Evolutionary conservation across 2,329 filamentous ascomycete genomes (phyloP).

Genomic region (Curvularia hawaiiensis): DNA sequence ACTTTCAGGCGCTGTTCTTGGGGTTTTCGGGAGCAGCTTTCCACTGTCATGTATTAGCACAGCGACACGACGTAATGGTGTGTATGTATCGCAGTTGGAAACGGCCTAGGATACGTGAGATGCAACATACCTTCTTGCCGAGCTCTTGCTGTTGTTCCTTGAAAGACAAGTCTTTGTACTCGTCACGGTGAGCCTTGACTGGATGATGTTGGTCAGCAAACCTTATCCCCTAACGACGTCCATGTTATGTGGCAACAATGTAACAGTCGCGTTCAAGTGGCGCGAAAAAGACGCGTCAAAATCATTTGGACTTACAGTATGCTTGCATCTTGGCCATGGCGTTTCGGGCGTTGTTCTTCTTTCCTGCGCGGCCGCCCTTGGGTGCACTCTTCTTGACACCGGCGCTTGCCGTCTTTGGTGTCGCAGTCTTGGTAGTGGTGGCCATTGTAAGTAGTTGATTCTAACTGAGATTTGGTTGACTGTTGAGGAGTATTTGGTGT

Average conservation of each 20-base stretch:
- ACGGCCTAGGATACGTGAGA: not conserved
- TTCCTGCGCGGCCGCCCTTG: constrained; percentile 19
- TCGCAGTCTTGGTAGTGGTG: constrained; percentile 31
- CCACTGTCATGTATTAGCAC: constrained; percentile 34
- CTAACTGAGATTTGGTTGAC: not conserved
- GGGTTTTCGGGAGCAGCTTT: constrained; percentile 45
- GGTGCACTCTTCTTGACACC: constrained; percentile 40
- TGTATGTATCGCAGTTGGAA: not conserved
- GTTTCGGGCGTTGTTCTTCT: constrained; percentile 33
- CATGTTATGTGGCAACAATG: not conserved
- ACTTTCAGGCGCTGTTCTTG: constrained; percentile 35
- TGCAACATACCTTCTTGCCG: constrained; percentile 38
- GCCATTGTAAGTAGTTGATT: constrained; percentile 28
- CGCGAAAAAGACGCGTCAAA: constrained; percentile 25
- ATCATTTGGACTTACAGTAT: constrained; percentile 37
- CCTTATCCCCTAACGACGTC: not conserved
- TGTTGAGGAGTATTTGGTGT: not conserved
- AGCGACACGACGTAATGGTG: not conserved
- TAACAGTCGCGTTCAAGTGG: constrained; percentile 22
- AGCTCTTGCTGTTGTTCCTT: constrained; percentile 46
- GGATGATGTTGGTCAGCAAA: constrained; percentile 20
- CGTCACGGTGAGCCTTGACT: constrained; percentile 45
- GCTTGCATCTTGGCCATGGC: constrained; percentile 46
- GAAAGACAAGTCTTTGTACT: constrained; percentile 43
- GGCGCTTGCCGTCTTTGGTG: constrained; percentile 30